A percentile compares a stretch with the other conserved stretches of the same genome.
These are phyloP conservation scores for Coniochaeta sp. DNA, from an alignment of 2,329 filamentous ascomycete species.

Conservation along the genomic window DNA sequence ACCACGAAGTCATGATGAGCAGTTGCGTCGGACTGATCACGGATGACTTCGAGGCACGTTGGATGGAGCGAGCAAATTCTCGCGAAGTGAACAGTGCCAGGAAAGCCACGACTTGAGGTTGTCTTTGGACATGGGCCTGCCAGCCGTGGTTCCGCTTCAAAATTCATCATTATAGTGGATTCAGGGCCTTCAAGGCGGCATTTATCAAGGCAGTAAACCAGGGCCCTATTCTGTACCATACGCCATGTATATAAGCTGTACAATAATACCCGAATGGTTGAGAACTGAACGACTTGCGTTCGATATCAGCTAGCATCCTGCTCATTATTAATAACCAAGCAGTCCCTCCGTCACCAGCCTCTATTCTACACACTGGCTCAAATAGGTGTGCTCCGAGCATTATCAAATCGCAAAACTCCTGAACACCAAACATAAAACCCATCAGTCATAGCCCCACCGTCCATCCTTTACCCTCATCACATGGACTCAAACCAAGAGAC, in stretches of 20 bases:
- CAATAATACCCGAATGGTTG: not conserved
- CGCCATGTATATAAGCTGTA: not conserved
- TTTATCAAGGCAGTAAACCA: not conserved
- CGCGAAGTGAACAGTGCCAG: not conserved
- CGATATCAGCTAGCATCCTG: not conserved
- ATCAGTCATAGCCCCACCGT: not conserved
- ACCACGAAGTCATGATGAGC: not conserved
- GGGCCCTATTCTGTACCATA: not conserved
- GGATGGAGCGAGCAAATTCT: not conserved
- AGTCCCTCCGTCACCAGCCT: not conserved
- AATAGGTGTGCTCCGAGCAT: too few species aligned
- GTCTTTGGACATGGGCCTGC: too few species aligned
- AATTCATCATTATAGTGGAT: too few species aligned
- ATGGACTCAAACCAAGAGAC: not conserved
- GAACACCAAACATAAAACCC: conserved; percentile 2
- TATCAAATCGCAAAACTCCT: too few species aligned
- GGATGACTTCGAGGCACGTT: not conserved
- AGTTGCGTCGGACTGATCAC: not conserved
- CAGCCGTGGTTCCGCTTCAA: too few species aligned
- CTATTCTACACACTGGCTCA: too few species aligned
- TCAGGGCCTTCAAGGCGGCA: not conserved
- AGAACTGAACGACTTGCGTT: too few species aligned
- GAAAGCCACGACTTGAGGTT: not conserved
- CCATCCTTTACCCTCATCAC: conserved; percentile 1
- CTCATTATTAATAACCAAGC: not conserved